Evolutionary conservation across 441 rosid genomes (phyloP).

Genomic region (Populus trichocarpa): DNA sequence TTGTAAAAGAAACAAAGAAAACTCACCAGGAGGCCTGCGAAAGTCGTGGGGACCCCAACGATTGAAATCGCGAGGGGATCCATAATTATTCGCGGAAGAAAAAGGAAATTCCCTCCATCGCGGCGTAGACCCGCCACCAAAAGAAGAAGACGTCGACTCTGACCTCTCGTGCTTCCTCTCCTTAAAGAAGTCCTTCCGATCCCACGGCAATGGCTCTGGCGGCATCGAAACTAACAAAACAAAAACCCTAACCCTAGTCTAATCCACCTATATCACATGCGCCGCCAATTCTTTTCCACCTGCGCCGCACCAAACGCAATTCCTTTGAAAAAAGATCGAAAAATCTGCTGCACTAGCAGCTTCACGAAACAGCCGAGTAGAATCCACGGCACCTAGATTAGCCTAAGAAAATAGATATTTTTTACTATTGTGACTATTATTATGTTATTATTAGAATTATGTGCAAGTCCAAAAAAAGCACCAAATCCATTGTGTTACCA

Average conservation of each 20-base stretch:
- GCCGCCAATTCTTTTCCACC: background rate
- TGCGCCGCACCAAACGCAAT: slow-evolving; percentile 4
- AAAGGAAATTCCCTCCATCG: slow-evolving; percentile 80
- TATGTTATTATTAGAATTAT: background rate
- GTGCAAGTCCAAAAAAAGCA: background rate
- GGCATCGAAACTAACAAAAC: slow-evolving; percentile 70
- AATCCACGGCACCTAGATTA: slow-evolving; percentile 1
- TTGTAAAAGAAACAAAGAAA: background rate
- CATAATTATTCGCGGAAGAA: slow-evolving; percentile 41
- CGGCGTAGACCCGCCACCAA: slow-evolving; percentile 36
- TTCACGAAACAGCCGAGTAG: background rate
- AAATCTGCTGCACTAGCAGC: background rate
- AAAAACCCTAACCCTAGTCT: slow-evolving; percentile 33
- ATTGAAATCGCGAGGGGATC: slow-evolving; percentile 42
- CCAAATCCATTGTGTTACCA: background rate
- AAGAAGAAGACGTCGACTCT: slow-evolving; percentile 38
- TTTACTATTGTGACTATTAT: background rate
- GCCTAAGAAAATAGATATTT: background rate
- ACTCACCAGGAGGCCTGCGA: slow-evolving; percentile 76
- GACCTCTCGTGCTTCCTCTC: slow-evolving; percentile 90
- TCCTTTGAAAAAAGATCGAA: slow-evolving; percentile 4
- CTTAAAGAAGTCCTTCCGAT: slow-evolving; percentile 83
- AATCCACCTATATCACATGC: background rate
- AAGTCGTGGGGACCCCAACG: slow-evolving; percentile 55
- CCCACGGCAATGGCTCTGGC: slow-evolving; percentile 88